Base-by-base conservation (phyloP, 208 protist genomes). In the Acanthamoeba polyphaga region DNA sequence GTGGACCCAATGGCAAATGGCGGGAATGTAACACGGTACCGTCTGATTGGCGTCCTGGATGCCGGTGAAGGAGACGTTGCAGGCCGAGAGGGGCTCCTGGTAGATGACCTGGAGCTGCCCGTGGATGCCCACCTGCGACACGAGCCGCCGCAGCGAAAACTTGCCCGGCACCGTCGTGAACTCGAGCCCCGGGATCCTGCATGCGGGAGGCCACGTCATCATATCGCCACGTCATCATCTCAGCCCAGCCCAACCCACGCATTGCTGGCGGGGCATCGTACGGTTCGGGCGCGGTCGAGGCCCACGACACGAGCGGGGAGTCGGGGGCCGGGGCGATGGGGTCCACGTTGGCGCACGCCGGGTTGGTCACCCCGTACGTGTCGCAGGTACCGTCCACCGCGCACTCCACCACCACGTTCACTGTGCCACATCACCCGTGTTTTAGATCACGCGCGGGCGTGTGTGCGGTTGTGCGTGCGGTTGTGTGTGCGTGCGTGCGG, bases 91-190 rank as follows among this genome's bases (percentile, higher is more conserved):
- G 12, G 68, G 68, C n/a, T 38, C 12, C 9, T 8, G 24, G 32
- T 74, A 74, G 68, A 17, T 74, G 68, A 74, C 68, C 22, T 29
- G 12, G n/a, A 19, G 13, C 68, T 74, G 68, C 24, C 68, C 68
- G 32, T 74, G 68, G 32, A 74, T 74, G 68, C 68, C 68, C 68
- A 74, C 68, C 32, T 74, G 68, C 68, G 68, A 74, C 68, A 74
- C 68, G 19, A 29, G 68, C 68, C 68, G 68, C 32, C 68, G 13
- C 24, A 74, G 68, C n/a, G 68, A 74, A 27, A 74, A 13, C 32
- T 74, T 74, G 32, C 68, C 68, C 24, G 68, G 32, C 24, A 74
- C 68, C 9, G 68, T 74, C 32, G 68, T 74, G 68, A 74, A 32
- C 22, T 10, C 12, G 19, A 74, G 27, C 12, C 68, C 68, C 68